Conservation (phyloP, 2,329 filamentous ascomycete species). For the Albifimbria verrucaria region DNA sequence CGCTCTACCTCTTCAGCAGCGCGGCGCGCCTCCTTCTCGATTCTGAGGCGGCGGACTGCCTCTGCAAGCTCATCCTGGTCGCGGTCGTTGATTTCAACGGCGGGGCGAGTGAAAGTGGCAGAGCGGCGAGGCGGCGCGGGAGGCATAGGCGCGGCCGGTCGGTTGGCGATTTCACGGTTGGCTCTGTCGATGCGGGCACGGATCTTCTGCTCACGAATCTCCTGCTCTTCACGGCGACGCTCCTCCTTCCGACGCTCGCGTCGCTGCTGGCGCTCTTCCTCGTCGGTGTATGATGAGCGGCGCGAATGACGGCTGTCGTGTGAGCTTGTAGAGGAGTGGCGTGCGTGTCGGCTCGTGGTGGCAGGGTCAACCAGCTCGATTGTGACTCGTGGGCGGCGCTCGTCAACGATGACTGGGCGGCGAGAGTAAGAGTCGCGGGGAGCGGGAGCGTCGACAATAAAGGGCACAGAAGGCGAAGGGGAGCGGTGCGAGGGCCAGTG, state of each 20-base stretch:
- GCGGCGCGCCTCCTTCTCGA: slow-evolving; percentile 26
- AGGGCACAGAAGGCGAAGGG: slow-evolving; percentile 31
- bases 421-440: slow-evolving; percentile 17
- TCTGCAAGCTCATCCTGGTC: slow-evolving; percentile 29
- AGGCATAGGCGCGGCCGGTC: slow-evolving; percentile 27
- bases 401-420: slow-evolving; percentile 36
- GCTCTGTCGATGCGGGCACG: slow-evolving; percentile 34
- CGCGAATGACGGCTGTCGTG: slow-evolving; percentile 28
- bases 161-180: slow-evolving; percentile 39
- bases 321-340: slow-evolving; percentile 33
- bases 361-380: slow-evolving; percentile 34
- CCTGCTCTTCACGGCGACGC: slow-evolving; percentile 20
- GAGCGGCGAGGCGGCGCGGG: slow-evolving; percentile 16
- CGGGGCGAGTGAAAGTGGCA: slow-evolving; percentile 18
- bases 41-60: slow-evolving; percentile 26
- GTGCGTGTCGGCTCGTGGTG: slow-evolving; percentile 28
- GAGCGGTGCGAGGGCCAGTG: slow-evolving; percentile 35
- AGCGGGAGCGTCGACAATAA: slow-evolving; percentile 20
- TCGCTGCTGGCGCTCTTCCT: slow-evolving; percentile 22
- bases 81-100: slow-evolving; percentile 15
- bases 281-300: slow-evolving; percentile 21
- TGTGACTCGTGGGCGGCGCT: slow-evolving; percentile 28
- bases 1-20: slow-evolving; percentile 22
- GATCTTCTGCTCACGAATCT: slow-evolving; percentile 21
- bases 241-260: slow-evolving; percentile 20